Evolutionary conservation across 805 yeast genomes (phyloP).

Genomic region (Yarrowia sp.): DNA sequence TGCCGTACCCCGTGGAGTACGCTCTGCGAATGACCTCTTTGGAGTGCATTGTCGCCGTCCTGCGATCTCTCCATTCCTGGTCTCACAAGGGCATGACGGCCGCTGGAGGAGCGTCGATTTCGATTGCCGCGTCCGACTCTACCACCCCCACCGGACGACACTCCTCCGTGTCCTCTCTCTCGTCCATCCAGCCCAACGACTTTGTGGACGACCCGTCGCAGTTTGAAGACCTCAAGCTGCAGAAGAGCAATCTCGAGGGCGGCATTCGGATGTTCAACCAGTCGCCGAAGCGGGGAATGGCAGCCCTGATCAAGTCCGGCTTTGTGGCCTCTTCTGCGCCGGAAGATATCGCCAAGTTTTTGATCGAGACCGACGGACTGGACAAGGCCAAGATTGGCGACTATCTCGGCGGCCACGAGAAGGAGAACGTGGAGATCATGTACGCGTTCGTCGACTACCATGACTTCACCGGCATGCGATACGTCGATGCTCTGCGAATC

Average conservation of each 20-base stretch:
- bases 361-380: constrained; percentile 71
- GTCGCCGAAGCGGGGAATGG: constrained; percentile 83
- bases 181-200: constrained; percentile 20
- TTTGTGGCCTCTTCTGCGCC: constrained; percentile 71
- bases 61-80: constrained; percentile 85
- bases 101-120: constrained; percentile 36
- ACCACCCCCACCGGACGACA: constrained; percentile 29
- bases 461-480: constrained; percentile 71
- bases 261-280: constrained; percentile 81
- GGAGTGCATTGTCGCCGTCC: constrained; percentile 78
- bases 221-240: constrained; percentile 81
- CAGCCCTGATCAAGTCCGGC: constrained; percentile 63
- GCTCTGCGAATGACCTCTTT: constrained; percentile 84
- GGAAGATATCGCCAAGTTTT: constrained; percentile 72
- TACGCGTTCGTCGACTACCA: constrained; percentile 90
- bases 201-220: constrained; percentile 74
- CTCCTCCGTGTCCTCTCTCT: constrained; percentile 19
- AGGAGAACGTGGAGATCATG: constrained; percentile 79
- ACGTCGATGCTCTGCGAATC: constrained; percentile 84
- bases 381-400: constrained; percentile 90
- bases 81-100: constrained; percentile 67
- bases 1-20: constrained; percentile 69
- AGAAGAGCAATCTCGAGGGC: constrained; percentile 81
- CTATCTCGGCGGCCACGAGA: constrained; percentile 87
- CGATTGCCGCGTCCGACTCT: constrained; percentile 41